phyloP scores from a whole-genome alignment of 202 grass and related monocot genomes.

The Dendrocalamus latiflorus region DNA sequence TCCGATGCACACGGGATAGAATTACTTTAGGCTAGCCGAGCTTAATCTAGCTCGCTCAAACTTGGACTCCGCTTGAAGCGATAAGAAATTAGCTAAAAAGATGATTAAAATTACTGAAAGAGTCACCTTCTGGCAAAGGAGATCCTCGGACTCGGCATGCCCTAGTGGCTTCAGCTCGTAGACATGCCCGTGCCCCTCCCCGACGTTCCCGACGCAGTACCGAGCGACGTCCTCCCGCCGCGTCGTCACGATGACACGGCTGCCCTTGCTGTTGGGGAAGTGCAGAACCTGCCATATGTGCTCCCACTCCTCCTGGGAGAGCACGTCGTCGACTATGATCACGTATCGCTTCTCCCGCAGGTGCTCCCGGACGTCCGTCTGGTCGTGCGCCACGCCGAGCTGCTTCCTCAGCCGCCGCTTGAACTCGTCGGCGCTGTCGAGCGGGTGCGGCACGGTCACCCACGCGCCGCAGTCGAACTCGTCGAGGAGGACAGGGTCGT shows the following conservation, averaged over 20 bases:
- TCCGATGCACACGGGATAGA: no score
- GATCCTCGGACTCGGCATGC: not conserved
- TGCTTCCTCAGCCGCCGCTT: not conserved
- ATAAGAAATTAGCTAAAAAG: not conserved
- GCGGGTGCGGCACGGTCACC: constrained; percentile 33
- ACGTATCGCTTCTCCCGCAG: not conserved
- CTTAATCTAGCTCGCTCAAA: no score
- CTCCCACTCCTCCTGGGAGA: not conserved
- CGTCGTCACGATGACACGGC: constrained; percentile 27
- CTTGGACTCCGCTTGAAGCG: no score
- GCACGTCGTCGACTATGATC: constrained; percentile 34
- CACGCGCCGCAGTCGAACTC: constrained; percentile 30
- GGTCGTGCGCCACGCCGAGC: not conserved
- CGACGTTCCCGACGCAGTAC: not conserved
- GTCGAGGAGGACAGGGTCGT: not conserved
- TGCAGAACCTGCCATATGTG: not conserved
- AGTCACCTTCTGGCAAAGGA: constrained; percentile 25
- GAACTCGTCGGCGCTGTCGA: constrained; percentile 6
- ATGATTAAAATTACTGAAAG: not conserved
- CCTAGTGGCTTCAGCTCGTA: not conserved
- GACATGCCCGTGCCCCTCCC: not conserved
- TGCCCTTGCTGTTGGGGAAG: not conserved
- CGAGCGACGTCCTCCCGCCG: not conserved
- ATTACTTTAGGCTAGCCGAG: no score
- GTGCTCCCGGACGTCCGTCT: not conserved